Evolutionary conservation across 139 green algal species (phyloP).

Genomic region (Picochlorum sp.): DNA sequence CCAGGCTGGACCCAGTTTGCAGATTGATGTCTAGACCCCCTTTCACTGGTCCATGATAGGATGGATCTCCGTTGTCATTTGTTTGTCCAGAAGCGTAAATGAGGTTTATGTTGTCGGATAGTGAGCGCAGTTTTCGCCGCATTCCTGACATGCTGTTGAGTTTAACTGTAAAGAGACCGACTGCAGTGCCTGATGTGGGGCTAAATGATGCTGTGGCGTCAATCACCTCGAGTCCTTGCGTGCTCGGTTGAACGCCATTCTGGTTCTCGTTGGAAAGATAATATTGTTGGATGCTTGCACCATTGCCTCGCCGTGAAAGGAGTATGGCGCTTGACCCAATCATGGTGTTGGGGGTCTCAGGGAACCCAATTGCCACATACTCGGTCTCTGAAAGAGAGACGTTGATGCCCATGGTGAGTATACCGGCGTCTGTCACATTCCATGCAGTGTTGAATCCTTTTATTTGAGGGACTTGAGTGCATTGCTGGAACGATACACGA

Average conservation of each 20-base stretch:
- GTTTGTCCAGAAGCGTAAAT: constrained; percentile 17
- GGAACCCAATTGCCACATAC: constrained; percentile 37
- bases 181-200: not conserved
- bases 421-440: not conserved
- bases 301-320: constrained; percentile 8
- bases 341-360: constrained; percentile 21
- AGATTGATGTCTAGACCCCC: too few relatives aligned
- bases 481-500: not conserved
- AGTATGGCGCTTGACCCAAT: constrained; percentile 23
- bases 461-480: not conserved
- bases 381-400: not conserved
- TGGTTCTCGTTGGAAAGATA: constrained; percentile 5
- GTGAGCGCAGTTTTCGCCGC: not conserved
- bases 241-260: constrained; percentile 11
- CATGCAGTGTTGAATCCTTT: not conserved
- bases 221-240: constrained; percentile 10
- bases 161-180: not conserved
- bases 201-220: constrained; percentile 1
- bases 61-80: not conserved
- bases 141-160: too few relatives aligned
- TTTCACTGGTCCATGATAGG: not conserved
- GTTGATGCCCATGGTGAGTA: not conserved
- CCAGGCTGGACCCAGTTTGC: too few relatives aligned
- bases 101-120: constrained; percentile 5
- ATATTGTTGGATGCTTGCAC: constrained; percentile 18